These are phyloP conservation scores for Eutrema japonicum DNA, from an alignment of 345 rosid species.

Conservation along the genomic window DNA sequence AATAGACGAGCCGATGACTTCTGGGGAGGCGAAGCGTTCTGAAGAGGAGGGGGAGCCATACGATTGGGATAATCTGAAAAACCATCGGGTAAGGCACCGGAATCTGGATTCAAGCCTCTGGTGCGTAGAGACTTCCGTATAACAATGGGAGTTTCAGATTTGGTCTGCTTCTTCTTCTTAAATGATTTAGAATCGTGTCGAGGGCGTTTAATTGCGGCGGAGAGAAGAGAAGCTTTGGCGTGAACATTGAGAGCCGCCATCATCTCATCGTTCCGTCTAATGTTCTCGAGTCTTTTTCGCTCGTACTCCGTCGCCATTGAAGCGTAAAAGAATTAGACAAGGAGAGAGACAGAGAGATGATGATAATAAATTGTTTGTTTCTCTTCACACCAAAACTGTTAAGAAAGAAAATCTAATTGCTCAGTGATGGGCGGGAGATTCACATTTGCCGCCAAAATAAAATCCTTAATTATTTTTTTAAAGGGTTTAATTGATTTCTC, in stretches of 20 bases:
- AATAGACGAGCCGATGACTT: slow-evolving; percentile 26
- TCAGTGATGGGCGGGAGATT: slow-evolving; percentile 29
- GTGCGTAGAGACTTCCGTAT: slow-evolving; percentile 68
- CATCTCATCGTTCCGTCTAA: slow-evolving; percentile 72
- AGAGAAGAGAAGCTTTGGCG: slow-evolving; percentile 58
- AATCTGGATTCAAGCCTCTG: slow-evolving; percentile 72
- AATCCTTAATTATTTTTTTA: neutral
- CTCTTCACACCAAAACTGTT: neutral
- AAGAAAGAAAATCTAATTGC: slow-evolving; percentile 8
- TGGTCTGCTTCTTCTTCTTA: slow-evolving; percentile 54
- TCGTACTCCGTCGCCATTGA: slow-evolving; percentile 88
- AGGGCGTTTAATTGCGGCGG: slow-evolving; percentile 59
- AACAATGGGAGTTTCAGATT: slow-evolving; percentile 53
- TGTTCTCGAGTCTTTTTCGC: slow-evolving; percentile 74
- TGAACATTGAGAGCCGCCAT: slow-evolving; percentile 75
- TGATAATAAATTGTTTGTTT: too few species aligned
- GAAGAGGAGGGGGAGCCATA: neutral
- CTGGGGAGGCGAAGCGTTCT: slow-evolving; percentile 19
- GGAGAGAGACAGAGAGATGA: neutral
- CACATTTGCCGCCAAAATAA: slow-evolving; percentile 36
- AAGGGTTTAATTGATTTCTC: neutral
- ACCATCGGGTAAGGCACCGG: slow-evolving; percentile 46
- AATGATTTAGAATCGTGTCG: slow-evolving; percentile 49
- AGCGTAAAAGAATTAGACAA: neutral
- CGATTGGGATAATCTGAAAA: slow-evolving; percentile 29